phyloP scores from a whole-genome alignment of 345 rosid species.

The Eucalyptus victrix region DNA sequence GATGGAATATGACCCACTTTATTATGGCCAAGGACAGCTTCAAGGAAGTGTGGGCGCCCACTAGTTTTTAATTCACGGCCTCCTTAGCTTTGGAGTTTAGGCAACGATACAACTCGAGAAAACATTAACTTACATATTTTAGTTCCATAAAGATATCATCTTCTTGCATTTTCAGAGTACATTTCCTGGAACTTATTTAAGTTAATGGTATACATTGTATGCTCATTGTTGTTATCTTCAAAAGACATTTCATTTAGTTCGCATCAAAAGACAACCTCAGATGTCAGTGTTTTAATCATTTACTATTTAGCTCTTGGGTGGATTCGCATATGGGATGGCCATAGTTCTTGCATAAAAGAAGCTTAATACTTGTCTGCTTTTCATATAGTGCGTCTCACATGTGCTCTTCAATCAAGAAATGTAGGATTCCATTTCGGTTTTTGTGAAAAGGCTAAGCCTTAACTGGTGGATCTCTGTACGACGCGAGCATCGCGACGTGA shows the following conservation, averaged over 20 bases:
- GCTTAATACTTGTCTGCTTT: not conserved
- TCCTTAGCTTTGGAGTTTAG: not conserved
- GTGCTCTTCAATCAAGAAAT: not conserved
- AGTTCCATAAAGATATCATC: too few species aligned
- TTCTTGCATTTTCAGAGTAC: too few species aligned
- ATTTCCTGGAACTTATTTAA: too few species aligned
- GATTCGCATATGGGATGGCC: not conserved
- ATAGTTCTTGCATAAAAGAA: not conserved
- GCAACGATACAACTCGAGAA: not conserved
- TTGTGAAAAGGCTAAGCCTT: not conserved
- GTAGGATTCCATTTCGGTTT: not conserved
- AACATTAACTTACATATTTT: too few species aligned
- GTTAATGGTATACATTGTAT: too few species aligned
- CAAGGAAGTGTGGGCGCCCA: not conserved
- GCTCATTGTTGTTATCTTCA: too few species aligned
- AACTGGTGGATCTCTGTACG: rapidly evolving
- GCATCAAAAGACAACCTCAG: not conserved
- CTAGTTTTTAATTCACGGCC: not conserved
- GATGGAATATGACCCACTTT: not conserved
- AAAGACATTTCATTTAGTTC: not conserved
- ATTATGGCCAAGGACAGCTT: not conserved
- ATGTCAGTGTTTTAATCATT: not conserved
- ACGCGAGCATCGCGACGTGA: rapidly evolving
- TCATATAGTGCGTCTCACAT: not conserved
- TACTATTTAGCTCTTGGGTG: not conserved